Percentiles rank a stretch among this genome's conserved stretches.
phyloP scores from a whole-genome alignment of 2,329 filamentous ascomycete species.

The Diatrype stigma region DNA sequence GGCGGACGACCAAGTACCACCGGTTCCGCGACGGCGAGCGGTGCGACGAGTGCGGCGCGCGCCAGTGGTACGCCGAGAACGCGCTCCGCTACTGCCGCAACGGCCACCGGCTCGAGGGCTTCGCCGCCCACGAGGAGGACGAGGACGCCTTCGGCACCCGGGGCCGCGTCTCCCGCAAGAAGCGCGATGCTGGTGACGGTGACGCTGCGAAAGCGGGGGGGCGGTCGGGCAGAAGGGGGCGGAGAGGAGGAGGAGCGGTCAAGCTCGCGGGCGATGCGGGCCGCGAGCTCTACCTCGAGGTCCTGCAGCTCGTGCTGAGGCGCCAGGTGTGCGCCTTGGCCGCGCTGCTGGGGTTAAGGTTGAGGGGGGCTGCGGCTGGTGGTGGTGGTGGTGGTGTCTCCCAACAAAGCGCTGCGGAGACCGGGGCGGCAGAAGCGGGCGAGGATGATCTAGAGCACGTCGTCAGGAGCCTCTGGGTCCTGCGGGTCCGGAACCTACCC shows the following conservation, averaged over 20 bases:
- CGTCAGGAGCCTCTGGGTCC: slow-evolving; percentile 79
- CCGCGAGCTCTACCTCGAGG: slow-evolving; percentile 75
- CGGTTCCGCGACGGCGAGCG: slow-evolving; percentile 50
- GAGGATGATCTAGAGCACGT: slow-evolving; percentile 72
- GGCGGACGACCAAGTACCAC: slow-evolving; percentile 36
- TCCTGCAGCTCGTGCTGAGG: slow-evolving; percentile 77
- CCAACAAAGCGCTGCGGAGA: not conserved
- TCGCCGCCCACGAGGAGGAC: slow-evolving; percentile 51
- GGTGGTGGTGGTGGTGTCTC: not conserved
- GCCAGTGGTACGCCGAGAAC: slow-evolving; percentile 68
- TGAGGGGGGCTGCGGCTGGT: too few relatives aligned
- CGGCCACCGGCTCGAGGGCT: slow-evolving; percentile 72
- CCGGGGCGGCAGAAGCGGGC: slow-evolving; percentile 49
- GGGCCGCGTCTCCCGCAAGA: slow-evolving; percentile 51
- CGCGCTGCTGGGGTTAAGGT: not conserved
- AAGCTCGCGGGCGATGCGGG: slow-evolving; percentile 64
- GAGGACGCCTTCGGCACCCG: slow-evolving; percentile 64
- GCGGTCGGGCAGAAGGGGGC: slow-evolving; percentile 56
- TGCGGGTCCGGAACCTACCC: slow-evolving; percentile 57
- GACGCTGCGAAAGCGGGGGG: slow-evolving; percentile 51
- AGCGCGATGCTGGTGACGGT: slow-evolving; percentile 57
- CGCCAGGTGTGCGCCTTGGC: slow-evolving; percentile 75
- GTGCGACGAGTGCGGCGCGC: slow-evolving; percentile 65
- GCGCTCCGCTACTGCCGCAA: slow-evolving; percentile 75
- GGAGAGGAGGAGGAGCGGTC: slow-evolving; percentile 18